Conservation (phyloP, 169 alveolate genomes). For the Condylostoma magnum region DNA sequence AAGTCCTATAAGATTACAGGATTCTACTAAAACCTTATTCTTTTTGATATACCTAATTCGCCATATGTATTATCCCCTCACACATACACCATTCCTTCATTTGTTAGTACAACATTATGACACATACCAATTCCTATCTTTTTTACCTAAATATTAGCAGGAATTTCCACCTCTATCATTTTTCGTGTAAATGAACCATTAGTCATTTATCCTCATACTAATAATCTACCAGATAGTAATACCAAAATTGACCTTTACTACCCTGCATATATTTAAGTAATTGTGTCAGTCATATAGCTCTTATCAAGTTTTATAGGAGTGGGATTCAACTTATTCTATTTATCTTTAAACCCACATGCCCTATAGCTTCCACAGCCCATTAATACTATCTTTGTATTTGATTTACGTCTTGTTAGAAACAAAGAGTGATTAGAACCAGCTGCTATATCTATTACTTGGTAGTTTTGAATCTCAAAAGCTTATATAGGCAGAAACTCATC, state of each 20-base stretch:
- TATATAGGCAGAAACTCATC: not conserved
- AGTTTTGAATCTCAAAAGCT: not conserved
- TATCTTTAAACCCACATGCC: not conserved
- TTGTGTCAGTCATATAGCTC: not conserved
- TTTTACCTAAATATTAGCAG: not conserved
- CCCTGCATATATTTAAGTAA: not conserved
- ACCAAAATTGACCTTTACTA: not conserved
- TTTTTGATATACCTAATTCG: not conserved
- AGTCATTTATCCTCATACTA: not conserved
- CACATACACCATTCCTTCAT: not conserved
- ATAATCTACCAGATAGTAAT: not conserved
- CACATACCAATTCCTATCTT: not conserved
- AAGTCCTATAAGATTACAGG: not conserved
- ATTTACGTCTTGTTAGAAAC: not conserved
- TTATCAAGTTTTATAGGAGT: not conserved
- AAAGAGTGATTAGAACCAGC: conserved; percentile 15
- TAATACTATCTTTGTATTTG: not conserved
- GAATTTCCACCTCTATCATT: not conserved
- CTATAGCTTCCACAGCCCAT: not conserved
- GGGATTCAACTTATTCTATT: not conserved
- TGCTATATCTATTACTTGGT: not conserved
- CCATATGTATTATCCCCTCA: conserved; percentile 14
- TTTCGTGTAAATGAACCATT: not conserved
- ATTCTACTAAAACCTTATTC: not conserved
- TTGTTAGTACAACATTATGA: not conserved